A percentile compares a stretch with the other conserved stretches of the same genome.
phyloP scores from a whole-genome alignment of 805 yeast genomes.

The Blastobotrys chiropterorum region DNA sequence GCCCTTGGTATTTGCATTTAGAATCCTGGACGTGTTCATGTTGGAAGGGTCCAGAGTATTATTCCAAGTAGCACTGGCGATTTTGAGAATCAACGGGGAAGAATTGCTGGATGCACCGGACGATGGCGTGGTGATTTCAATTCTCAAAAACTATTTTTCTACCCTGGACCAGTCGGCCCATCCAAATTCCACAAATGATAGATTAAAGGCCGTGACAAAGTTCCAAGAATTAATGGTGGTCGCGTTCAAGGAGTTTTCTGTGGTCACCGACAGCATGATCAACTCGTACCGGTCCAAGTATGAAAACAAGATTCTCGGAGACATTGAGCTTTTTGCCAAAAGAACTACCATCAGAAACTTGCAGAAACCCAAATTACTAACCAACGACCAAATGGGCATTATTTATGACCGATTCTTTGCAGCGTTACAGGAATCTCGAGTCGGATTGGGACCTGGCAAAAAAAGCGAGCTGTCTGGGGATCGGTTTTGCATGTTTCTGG shows the following conservation, averaged over 20 bases:
- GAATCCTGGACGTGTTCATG: conserved; percentile 86
- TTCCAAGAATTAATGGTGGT: conserved; percentile 88
- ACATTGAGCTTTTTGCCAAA: conserved; percentile 85
- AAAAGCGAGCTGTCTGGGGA: conserved; percentile 67
- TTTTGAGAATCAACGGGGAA: conserved; percentile 84
- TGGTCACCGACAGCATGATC: conserved; percentile 69
- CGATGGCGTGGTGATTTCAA: conserved; percentile 85
- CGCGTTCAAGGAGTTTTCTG: conserved; percentile 85
- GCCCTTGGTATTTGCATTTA: conserved; percentile 90
- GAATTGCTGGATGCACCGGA: conserved; percentile 72
- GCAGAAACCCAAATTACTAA: conserved; percentile 62
- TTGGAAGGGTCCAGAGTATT: conserved; percentile 82
- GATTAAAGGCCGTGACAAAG: conserved; percentile 62
- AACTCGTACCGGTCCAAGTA: conserved; percentile 61
- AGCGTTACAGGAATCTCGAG: conserved; percentile 56
- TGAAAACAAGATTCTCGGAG: conserved; percentile 72
- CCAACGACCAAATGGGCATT: conserved; percentile 53
- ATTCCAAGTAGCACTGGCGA: conserved; percentile 89
- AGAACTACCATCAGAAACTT: conserved; percentile 84
- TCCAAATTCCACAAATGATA: conserved; percentile 60
- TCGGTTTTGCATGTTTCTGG: conserved; percentile 66
- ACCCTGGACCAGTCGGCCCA: conserved; percentile 74
- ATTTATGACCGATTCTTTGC: conserved; percentile 81
- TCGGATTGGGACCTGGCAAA: conserved; percentile 37
- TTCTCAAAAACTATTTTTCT: conserved; percentile 75